Conservation (phyloP, 192 early-diverging fungal species). For the Coemansia guatemalensis region DNA sequence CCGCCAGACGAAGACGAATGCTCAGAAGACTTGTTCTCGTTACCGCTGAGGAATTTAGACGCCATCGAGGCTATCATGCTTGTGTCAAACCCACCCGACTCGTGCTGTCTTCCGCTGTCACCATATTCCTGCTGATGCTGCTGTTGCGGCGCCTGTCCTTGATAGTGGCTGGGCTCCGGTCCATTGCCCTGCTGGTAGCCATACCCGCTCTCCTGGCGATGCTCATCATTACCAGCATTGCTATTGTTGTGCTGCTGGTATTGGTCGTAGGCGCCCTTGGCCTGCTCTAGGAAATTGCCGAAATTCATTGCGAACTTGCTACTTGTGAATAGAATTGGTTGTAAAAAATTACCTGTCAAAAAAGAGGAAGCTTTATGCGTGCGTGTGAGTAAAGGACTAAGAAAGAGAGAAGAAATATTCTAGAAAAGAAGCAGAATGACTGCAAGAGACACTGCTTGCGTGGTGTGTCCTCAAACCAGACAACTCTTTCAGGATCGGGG, state of each 20-base stretch:
- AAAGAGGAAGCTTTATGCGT: neutral
- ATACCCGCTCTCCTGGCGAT: too few species aligned
- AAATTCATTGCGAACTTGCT: constrained; percentile 25
- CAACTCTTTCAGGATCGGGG: too few species aligned
- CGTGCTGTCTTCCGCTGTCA: neutral
- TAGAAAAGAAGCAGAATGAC: too few species aligned
- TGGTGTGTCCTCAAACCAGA: too few species aligned
- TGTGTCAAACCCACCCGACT: constrained; percentile 28
- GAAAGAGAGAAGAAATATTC: too few species aligned
- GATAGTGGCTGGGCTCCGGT: neutral
- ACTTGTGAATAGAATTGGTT: neutral
- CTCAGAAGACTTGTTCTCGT: neutral
- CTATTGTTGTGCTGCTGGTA: constrained; percentile 19
- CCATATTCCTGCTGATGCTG: constrained; percentile 12
- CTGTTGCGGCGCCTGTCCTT: constrained; percentile 2
- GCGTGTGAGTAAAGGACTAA: too few species aligned
- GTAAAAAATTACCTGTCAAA: neutral
- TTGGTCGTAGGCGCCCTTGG: constrained; percentile 29
- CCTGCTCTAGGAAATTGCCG: constrained; percentile 24
- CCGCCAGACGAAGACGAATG: neutral
- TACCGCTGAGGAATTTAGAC: constrained; percentile 25
- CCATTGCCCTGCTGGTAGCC: neutral
- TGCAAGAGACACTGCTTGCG: too few species aligned
- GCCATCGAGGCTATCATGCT: constrained; percentile 24
- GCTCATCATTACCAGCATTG: neutral